Evolutionary conservation across 352 stramenopile genomes (phyloP).

Genomic region (Aphanomyces astaci): DNA sequence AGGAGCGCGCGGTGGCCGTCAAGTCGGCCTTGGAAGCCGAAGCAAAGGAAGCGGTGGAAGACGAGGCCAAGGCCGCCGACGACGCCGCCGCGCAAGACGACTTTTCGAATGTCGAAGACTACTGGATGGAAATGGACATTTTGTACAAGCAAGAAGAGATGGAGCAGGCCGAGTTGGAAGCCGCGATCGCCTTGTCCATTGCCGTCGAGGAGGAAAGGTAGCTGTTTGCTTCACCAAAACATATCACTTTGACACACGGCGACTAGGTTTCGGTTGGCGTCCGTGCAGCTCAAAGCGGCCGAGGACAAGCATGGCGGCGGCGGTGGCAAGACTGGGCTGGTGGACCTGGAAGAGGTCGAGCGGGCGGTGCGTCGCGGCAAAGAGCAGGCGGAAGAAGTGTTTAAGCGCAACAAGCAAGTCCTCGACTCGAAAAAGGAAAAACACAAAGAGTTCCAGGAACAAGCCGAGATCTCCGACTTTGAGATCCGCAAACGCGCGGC

Average conservation of each 20-base stretch:
- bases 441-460: constrained; percentile 53
- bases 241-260: not conserved
- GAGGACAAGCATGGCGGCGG: constrained; percentile 64
- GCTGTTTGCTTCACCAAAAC: not conserved
- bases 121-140: constrained; percentile 79
- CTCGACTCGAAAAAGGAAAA: constrained; percentile 61
- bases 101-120: constrained; percentile 35
- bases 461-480: constrained; percentile 57
- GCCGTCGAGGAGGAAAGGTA: constrained; percentile 58
- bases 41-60: constrained; percentile 26
- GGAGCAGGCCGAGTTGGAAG: constrained; percentile 72
- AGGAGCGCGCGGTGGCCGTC: not conserved
- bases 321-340: constrained; percentile 31
- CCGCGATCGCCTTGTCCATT: constrained; percentile 67
- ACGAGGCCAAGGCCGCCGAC: constrained; percentile 24
- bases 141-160: constrained; percentile 83
- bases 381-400: constrained; percentile 63
- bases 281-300: constrained; percentile 42
- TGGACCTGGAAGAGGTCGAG: constrained; percentile 44
- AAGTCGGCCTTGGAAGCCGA: constrained; percentile 14
- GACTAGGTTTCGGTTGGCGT: constrained; percentile 34
- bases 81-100: constrained; percentile 29
- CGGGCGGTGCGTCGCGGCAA: constrained; percentile 54
- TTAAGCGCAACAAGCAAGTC: constrained; percentile 65
- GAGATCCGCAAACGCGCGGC: constrained; percentile 68